Percentiles rank a stretch among this genome's conserved stretches.
These are phyloP conservation scores for Ophiostoma triangulosporum DNA, from an alignment of 2,329 filamentous ascomycete genomes.

Conservation along the genomic window DNA sequence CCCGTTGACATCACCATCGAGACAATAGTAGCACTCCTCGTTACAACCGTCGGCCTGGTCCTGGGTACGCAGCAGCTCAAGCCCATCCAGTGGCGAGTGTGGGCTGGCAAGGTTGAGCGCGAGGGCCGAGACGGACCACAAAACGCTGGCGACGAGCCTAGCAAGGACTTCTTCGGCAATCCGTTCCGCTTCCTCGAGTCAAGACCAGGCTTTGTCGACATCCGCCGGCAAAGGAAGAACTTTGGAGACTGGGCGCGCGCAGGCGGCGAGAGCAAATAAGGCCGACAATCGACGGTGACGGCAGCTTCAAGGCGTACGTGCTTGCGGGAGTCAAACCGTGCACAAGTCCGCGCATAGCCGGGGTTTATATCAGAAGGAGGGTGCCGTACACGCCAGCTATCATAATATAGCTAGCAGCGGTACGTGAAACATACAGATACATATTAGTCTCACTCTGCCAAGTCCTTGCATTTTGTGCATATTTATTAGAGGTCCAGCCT, in stretches of 20 bases:
- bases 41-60: slow-evolving; percentile 77
- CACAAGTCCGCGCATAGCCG: neutral
- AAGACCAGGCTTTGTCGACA: slow-evolving; percentile 73
- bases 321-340: neutral
- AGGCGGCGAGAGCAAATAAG: slow-evolving; percentile 18
- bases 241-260: slow-evolving; percentile 59
- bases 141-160: slow-evolving; percentile 36
- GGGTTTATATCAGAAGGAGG: neutral
- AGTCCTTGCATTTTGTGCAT: neutral
- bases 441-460: too few relatives aligned
- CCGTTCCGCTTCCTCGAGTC: slow-evolving; percentile 71
- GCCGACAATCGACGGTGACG: neutral
- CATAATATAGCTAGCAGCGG: neutral
- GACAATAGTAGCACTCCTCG: slow-evolving; percentile 62
- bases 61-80: slow-evolving; percentile 62
- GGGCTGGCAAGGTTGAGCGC: slow-evolving; percentile 73
- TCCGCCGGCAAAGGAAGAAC: slow-evolving; percentile 65
- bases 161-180: slow-evolving; percentile 60
- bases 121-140: slow-evolving; percentile 50
- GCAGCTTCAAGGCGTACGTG: neutral
- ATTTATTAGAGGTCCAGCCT: neutral
- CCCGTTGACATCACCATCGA: slow-evolving; percentile 83
- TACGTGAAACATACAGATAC: too few relatives aligned
- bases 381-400: neutral
- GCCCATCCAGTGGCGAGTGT: slow-evolving; percentile 72